These are phyloP conservation scores for Dicorynia guianensis DNA, from an alignment of 306 rosid genomes.

Conservation along the genomic window DNA sequence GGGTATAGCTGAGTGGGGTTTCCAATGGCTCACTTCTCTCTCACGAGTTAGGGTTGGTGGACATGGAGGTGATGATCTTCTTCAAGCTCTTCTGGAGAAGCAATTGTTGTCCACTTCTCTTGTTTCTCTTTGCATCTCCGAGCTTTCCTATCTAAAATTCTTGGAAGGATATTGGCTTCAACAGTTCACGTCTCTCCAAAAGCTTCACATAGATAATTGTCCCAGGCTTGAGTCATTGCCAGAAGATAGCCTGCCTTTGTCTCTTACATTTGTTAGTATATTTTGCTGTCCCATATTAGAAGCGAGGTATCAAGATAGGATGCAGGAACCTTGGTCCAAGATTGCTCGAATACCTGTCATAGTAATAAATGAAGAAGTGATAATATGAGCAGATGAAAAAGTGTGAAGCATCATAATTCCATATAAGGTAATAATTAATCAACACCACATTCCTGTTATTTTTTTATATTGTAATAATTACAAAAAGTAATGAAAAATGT, in stretches of 20 bases:
- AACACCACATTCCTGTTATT: too few relatives aligned
- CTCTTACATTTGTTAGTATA: constrained; percentile 9
- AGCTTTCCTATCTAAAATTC: background rate
- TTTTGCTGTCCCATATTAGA: background rate
- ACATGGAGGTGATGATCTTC: background rate
- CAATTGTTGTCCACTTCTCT: constrained; percentile 12
- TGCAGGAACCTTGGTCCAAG: background rate
- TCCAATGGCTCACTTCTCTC: constrained; percentile 1
- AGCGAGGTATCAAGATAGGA: background rate
- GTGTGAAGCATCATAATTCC: too few relatives aligned
- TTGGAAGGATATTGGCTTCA: background rate
- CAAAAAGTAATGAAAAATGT: too few relatives aligned
- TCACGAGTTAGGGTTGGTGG: background rate
- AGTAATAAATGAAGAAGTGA: background rate
- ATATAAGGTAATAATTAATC: too few relatives aligned
- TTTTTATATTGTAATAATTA: too few relatives aligned
- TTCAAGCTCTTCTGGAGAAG: background rate
- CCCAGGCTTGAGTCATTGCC: background rate
- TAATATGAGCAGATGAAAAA: background rate
- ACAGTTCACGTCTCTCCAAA: constrained; percentile 1
- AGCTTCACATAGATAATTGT: background rate
- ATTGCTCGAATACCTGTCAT: constrained; percentile 28
- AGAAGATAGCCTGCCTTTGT: background rate
- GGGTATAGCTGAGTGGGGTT: background rate
- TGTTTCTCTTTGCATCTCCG: background rate